Conservation (phyloP, 208 protist species). For the Leishmania arabica region DNA sequence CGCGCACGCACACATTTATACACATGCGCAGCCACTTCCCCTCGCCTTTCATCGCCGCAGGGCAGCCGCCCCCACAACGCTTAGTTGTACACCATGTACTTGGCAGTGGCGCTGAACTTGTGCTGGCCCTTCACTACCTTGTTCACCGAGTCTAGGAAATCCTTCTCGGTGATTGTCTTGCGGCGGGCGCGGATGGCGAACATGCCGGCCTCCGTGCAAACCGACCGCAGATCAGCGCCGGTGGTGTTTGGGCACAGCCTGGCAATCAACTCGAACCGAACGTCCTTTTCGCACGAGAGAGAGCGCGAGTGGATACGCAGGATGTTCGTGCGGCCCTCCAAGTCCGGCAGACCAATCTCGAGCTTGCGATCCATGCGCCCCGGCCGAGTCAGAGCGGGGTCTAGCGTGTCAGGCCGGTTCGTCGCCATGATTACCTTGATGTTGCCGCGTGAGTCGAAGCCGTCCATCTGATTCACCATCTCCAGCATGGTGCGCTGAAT, state of each 20-base stretch:
- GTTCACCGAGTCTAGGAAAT: conserved; percentile 99
- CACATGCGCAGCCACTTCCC: too few species aligned
- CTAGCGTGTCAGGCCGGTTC: conserved; percentile 99
- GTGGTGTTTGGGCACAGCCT: conserved; percentile 99
- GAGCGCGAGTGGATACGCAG: conserved; percentile 98
- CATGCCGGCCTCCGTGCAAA: conserved; percentile 99
- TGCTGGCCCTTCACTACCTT: conserved; percentile 99
- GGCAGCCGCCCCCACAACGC: neutral
- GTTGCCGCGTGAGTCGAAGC: conserved; percentile 99
- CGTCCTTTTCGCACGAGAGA: conserved; percentile 98
- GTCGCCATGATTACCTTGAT: conserved; percentile 99
- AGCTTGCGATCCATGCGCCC: conserved; percentile 99
- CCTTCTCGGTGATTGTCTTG: conserved; percentile 99
- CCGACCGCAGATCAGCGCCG: conserved; percentile 97
- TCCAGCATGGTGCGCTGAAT: conserved; percentile 99
- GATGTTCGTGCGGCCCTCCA: conserved; percentile 98
- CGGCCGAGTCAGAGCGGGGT: conserved; percentile 99
- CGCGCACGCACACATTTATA: neutral
- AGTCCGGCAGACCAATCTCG: conserved; percentile 99
- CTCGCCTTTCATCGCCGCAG: neutral
- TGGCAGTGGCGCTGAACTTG: conserved; percentile 99
- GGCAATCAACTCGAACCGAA: conserved; percentile 99
- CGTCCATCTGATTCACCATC: conserved; percentile 99
- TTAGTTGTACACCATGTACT: conserved; percentile 99
- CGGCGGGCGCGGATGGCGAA: conserved; percentile 99